Conservation (phyloP, 352 stramenopile genomes). For the Phytophthora pini region DNA sequence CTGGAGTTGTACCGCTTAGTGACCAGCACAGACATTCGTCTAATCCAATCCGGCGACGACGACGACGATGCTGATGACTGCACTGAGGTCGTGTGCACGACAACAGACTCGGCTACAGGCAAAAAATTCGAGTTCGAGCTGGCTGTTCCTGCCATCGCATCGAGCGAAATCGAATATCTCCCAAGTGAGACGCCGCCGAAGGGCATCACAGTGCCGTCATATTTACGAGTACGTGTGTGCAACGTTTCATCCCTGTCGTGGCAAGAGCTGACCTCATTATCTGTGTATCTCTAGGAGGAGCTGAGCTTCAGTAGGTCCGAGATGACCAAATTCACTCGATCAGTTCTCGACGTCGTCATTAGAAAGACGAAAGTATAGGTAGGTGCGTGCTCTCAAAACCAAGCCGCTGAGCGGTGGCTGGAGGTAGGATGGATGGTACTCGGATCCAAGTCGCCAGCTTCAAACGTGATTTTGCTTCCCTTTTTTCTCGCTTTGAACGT, state of each 20-base stretch:
- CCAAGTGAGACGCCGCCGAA: slow-evolving; percentile 62
- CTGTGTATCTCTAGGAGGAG: slow-evolving; percentile 59
- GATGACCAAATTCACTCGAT: slow-evolving; percentile 87
- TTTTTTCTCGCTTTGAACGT: slow-evolving; percentile 13
- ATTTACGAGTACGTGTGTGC: slow-evolving; percentile 63
- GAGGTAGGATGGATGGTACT: slow-evolving; percentile 2
- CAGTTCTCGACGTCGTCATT: slow-evolving; percentile 83
- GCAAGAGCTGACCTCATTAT: background rate
- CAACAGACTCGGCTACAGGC: slow-evolving; percentile 68
- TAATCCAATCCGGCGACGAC: slow-evolving; percentile 70
- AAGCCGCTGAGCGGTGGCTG: slow-evolving; percentile 7
- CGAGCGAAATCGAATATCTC: slow-evolving; percentile 85
- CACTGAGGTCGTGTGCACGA: slow-evolving; percentile 73
- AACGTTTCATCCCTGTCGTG: too few relatives aligned
- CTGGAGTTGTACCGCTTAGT: slow-evolving; percentile 81
- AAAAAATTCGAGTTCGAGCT: slow-evolving; percentile 83
- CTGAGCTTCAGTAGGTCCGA: slow-evolving; percentile 82
- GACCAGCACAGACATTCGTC: slow-evolving; percentile 76
- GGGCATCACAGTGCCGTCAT: slow-evolving; percentile 67
- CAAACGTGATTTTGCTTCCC: slow-evolving; percentile 13
- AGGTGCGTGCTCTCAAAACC: slow-evolving; percentile 12
- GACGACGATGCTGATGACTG: slow-evolving; percentile 56
- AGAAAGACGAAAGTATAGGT: slow-evolving; percentile 63
- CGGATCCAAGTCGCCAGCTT: slow-evolving; percentile 3
- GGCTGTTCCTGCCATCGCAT: slow-evolving; percentile 60